These are phyloP conservation scores for Plasmodium blacklocki DNA, from an alignment of 169 alveolate species.

Conservation along the genomic window DNA sequence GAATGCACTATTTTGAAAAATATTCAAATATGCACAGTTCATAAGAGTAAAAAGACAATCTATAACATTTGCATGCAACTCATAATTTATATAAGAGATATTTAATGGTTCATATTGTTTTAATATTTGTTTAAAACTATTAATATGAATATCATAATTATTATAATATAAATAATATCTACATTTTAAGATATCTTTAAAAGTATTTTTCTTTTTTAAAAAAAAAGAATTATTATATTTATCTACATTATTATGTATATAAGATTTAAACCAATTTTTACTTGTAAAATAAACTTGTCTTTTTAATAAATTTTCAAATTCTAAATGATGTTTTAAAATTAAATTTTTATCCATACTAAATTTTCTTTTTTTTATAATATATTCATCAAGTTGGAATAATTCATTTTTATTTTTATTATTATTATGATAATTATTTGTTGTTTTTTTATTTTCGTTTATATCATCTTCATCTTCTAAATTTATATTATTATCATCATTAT, in stretches of 20 bases:
- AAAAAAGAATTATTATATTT: slow-evolving; percentile 51
- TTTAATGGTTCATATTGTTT: slow-evolving; percentile 65
- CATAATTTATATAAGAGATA: slow-evolving; percentile 32
- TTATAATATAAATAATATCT: slow-evolving; percentile 60
- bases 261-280: slow-evolving; percentile 56
- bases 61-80: slow-evolving; percentile 32
- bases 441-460: slow-evolving; percentile 16
- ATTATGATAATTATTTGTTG: slow-evolving; percentile 7
- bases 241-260: slow-evolving; percentile 18
- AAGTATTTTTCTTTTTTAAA: slow-evolving; percentile 14
- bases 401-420: neutral
- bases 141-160: slow-evolving; percentile 26
- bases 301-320: slow-evolving; percentile 45
- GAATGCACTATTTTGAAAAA: slow-evolving; percentile 19
- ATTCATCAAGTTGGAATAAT: slow-evolving; percentile 38
- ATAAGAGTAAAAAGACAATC: slow-evolving; percentile 61
- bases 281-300: slow-evolving; percentile 51
- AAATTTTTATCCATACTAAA: slow-evolving; percentile 28
- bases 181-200: slow-evolving; percentile 31
- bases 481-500: too few relatives aligned
- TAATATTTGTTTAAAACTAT: slow-evolving; percentile 58
- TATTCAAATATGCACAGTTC: slow-evolving; percentile 48
- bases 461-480: neutral
- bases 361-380: slow-evolving; percentile 24
- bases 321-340: slow-evolving; percentile 16